Evolutionary conservation across 768 basidiomycete species (phyloP).

Genomic region (Boletus insuetus): DNA sequence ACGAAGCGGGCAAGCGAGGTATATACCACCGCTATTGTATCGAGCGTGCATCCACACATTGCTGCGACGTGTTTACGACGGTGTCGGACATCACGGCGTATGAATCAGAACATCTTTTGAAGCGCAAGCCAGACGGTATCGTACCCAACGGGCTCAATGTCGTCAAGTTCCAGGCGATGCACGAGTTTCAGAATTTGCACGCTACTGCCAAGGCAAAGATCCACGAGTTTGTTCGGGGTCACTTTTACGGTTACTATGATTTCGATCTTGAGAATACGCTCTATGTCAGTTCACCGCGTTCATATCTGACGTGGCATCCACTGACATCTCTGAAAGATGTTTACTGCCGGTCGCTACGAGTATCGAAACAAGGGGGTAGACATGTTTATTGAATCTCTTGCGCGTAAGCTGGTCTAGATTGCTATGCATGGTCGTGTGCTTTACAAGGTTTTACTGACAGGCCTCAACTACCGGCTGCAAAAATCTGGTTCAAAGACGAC

Average conservation of each 20-base stretch:
- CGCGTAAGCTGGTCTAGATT: conserved; percentile 51
- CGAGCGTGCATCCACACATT: conserved; percentile 91
- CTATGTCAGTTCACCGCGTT: conserved; percentile 50
- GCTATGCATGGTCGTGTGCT: background rate
- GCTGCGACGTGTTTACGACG: conserved; percentile 97
- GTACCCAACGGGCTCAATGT: conserved; percentile 98
- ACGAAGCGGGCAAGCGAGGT: conserved; percentile 97
- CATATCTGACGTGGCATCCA: background rate
- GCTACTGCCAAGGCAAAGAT: conserved; percentile 95
- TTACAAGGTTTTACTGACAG: conserved; percentile 16
- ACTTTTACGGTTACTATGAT: conserved; percentile 97
- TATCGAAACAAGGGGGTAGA: conserved; percentile 99
- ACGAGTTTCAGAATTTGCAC: conserved; percentile 98
- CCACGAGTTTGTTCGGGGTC: conserved; percentile 95
- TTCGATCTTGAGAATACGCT: conserved; percentile 93
- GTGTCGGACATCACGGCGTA: conserved; percentile 98
- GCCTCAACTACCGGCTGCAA: conserved; percentile 62
- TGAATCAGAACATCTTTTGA: conserved; percentile 93
- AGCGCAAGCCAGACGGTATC: conserved; percentile 96
- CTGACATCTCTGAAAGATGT: conserved; percentile 58
- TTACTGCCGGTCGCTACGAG: conserved; percentile 99
- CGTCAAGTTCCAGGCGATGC: conserved; percentile 98
- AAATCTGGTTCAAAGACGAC: conserved; percentile 69
- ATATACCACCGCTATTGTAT: conserved; percentile 99
- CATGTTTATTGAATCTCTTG: conserved; percentile 98